Conservation (phyloP, 495 filamentous ascomycete species). For the Penicillium atrosanguineum region DNA sequence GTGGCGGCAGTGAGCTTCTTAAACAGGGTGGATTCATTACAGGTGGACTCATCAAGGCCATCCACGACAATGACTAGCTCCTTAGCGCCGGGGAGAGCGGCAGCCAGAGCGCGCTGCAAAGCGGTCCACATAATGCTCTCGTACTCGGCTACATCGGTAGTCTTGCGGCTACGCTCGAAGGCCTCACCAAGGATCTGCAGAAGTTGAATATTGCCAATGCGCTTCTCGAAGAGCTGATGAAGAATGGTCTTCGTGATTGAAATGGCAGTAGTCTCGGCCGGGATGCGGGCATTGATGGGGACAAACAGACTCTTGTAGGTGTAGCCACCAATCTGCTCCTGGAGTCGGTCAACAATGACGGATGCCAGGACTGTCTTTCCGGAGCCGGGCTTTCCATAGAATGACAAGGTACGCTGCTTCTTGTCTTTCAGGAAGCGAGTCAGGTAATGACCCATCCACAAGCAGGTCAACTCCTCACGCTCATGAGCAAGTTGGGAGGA, state of each 20-base stretch:
- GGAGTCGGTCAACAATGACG: conserved; percentile 36
- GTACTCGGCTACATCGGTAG: conserved; percentile 23
- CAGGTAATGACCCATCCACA: conserved; percentile 35
- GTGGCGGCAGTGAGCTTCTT: conserved; percentile 26
- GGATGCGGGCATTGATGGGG: conserved; percentile 34
- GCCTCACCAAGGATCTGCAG: conserved; percentile 34
- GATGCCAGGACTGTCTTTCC: conserved; percentile 40
- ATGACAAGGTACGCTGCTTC: conserved; percentile 23
- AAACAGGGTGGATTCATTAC: conserved; percentile 27
- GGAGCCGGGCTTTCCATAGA: conserved; percentile 34
- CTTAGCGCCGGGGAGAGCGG: conserved; percentile 29
- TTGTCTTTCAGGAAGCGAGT: conserved; percentile 36
- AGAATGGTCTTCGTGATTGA: conserved; percentile 33
- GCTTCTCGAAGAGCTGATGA: conserved; percentile 35
- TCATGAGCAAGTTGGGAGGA: conserved; percentile 40
- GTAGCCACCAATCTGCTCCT: conserved; percentile 35
- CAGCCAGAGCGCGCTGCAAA: conserved; percentile 19
- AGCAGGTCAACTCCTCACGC: conserved; percentile 40
- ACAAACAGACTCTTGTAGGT: conserved; percentile 33
- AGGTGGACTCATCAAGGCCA: conserved; percentile 34
- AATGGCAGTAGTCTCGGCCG: conserved; percentile 20
- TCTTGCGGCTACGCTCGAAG: conserved; percentile 25
- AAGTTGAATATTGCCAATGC: conserved; percentile 36
- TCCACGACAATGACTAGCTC: conserved; percentile 37
- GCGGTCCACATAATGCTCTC: conserved; percentile 25